These are phyloP conservation scores for Cenchrus americanus DNA, from an alignment of 176 grass and related monocot species.

Conservation along the genomic window DNA sequence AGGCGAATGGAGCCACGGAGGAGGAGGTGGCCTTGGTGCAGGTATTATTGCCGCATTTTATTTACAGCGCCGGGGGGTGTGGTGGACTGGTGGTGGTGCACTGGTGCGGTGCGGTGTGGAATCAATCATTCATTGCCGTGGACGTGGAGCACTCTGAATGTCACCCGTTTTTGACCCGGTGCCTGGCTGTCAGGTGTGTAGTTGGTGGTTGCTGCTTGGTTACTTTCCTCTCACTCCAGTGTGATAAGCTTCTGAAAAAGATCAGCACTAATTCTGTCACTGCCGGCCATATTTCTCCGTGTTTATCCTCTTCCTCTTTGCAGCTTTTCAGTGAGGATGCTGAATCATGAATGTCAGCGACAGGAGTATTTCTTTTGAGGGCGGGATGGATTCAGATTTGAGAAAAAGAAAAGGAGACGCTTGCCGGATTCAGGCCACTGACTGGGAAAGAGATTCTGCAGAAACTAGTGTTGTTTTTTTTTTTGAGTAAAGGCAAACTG, in stretches of 20 bases:
- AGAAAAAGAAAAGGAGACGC: neutral
- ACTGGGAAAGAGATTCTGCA: neutral
- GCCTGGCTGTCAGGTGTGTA: neutral
- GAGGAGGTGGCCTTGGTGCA: neutral
- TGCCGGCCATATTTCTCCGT: neutral
- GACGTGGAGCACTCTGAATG: slow-evolving; percentile 13
- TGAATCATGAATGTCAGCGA: neutral
- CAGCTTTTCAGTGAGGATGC: slow-evolving; percentile 2
- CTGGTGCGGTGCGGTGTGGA: neutral
- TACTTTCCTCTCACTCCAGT: neutral
- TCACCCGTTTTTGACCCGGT: neutral
- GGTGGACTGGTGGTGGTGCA: no score
- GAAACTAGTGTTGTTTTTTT: no score
- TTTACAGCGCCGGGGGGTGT: neutral
- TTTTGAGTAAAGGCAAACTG: no score
- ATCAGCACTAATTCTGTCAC: slow-evolving; percentile 6
- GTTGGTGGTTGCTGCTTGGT: slow-evolving; percentile 37
- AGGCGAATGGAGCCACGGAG: neutral
- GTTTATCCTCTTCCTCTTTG: slow-evolving; percentile 1
- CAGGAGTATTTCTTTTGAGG: neutral
- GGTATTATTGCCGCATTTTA: slow-evolving; percentile 33
- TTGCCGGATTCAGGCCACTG: neutral
- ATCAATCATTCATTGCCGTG: slow-evolving; percentile 27
- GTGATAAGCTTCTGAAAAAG: neutral
- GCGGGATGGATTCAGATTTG: slow-evolving; percentile 18